Evolutionary conservation across 345 rosid genomes (phyloP), one percentile per base, ranked within the genome.

Genomic region (Populus alba): DNA sequence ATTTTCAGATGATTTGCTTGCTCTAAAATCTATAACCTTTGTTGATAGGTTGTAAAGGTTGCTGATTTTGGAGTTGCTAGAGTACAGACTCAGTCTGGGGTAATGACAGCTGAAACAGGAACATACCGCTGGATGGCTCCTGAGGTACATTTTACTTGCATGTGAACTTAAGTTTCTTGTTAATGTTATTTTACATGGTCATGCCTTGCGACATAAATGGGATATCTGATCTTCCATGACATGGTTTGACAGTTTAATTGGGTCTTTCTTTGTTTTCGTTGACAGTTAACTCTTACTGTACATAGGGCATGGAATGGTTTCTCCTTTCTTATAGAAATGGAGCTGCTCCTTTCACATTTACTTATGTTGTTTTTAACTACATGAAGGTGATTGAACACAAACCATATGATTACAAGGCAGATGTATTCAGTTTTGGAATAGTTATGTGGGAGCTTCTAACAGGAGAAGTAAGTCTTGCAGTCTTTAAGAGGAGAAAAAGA

Each of bases 61-160:
- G 98, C 98, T 71, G 99, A 96, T 89, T 96, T 96, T 86, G 99
- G 99, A 72, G 98, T 92, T 78, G 95, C 98, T 78, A 89, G 98
- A 84, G 99, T 96, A 86, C 94, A 90, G 88, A 83, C 92, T 76
- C 89, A 92, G 68, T 87, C 97, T 76, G 99, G 97, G 45, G 97
- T 94, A 65, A 92, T 94, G 98, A 94, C 98, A 49, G 97, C 97
- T 77, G 98, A 92, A 89, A 94, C 97, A 72, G 98, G 99, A 83
- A 96, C 99, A 29, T 96, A 96, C 89, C 93, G 97, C 73, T 96
- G 99, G 99, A 96, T 96, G 98, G 98, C 97, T 85, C 99, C 99
- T 39, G 98, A 96, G 94, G 98, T 92, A 75, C 47, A 72, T 77
- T 77, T 79, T 62, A 11, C 80, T 35, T 70, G 49, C 51, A 66